Conservation (phyloP, 31 red algal species). For the Asparagopsis taxiformis region DNA sequence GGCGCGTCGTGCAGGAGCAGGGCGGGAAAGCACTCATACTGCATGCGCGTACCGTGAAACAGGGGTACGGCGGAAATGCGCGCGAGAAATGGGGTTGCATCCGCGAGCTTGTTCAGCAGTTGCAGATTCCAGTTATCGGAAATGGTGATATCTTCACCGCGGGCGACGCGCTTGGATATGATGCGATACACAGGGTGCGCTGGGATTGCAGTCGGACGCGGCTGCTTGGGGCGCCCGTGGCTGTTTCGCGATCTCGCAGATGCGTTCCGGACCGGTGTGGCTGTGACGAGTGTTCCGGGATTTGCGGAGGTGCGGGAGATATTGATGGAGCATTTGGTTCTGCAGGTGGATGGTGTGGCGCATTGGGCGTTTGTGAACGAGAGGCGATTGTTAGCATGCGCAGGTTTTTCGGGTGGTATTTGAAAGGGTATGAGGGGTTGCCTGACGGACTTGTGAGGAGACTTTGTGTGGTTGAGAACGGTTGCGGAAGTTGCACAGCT, state of each 20-base stretch:
- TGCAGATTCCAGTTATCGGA: conserved; percentile 63
- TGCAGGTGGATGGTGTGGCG: background rate
- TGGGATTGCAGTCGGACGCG: conserved; percentile 64
- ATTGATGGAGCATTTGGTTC: conserved; percentile 14
- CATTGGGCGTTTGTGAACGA: background rate
- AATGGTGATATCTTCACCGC: conserved; percentile 73
- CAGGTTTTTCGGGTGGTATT: conserved; percentile 40
- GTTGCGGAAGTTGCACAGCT: background rate
- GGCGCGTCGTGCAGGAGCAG: conserved; percentile 24
- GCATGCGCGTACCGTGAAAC: conserved; percentile 45
- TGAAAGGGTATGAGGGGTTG: conserved; percentile 26
- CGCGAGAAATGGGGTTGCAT: conserved; percentile 44
- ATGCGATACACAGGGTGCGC: conserved; percentile 29
- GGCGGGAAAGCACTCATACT: conserved; percentile 38
- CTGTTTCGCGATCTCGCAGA: conserved; percentile 47
- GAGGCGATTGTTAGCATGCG: conserved; percentile 9
- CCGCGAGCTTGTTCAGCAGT: conserved; percentile 17
- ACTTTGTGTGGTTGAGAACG: background rate
- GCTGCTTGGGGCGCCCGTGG: conserved; percentile 61
- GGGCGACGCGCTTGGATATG: conserved; percentile 32
- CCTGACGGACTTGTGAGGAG: conserved; percentile 3
- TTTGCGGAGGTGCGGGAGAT: conserved; percentile 20
- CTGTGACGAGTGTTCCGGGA: conserved; percentile 2
- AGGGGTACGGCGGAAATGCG: conserved; percentile 24
- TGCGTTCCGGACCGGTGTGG: conserved; percentile 9